Evolutionary conservation across 164 flowering plant species (phyloP).

Genomic region (Tetrastigma voinierianum): DNA sequence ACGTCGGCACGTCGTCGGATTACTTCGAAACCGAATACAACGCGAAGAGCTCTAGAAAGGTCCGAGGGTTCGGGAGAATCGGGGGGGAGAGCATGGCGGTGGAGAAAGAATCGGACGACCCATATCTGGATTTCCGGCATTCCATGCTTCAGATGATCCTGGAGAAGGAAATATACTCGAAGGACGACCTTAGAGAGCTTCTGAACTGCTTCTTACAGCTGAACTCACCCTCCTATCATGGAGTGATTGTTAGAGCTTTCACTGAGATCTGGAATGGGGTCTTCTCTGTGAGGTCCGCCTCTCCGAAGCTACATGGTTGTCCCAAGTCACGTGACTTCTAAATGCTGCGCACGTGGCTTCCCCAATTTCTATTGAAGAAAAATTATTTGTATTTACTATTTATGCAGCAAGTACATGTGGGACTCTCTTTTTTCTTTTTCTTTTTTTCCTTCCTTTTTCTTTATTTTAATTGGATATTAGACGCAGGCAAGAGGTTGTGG

Average conservation of each 20-base stretch:
- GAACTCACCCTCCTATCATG: constrained; percentile 54
- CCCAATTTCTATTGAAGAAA: not conserved
- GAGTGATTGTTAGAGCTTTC: constrained; percentile 51
- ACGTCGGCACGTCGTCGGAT: constrained; percentile 1
- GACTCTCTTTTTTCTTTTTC: too few relatives aligned
- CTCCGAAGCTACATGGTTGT: constrained; percentile 11
- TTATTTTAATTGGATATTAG: too few relatives aligned
- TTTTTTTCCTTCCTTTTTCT: too few relatives aligned
- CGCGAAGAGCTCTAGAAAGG: constrained; percentile 1
- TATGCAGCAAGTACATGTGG: not conserved
- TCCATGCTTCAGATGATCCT: constrained; percentile 80
- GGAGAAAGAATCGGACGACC: constrained; percentile 72
- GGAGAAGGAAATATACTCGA: constrained; percentile 60
- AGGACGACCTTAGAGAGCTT: constrained; percentile 52
- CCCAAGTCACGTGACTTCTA: constrained; percentile 25
- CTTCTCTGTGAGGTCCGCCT: constrained; percentile 24
- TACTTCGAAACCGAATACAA: not conserved
- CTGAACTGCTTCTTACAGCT: constrained; percentile 57
- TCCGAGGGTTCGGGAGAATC: constrained; percentile 29
- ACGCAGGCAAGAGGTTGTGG: not conserved
- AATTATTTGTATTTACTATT: not conserved
- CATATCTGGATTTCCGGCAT: constrained; percentile 57
- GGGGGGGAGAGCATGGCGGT: constrained; percentile 53
- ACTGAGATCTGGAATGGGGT: constrained; percentile 63
- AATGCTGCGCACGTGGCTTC: constrained; percentile 9